Conservation (phyloP, 306 rosid genomes). For the Acacia acuminata region DNA sequence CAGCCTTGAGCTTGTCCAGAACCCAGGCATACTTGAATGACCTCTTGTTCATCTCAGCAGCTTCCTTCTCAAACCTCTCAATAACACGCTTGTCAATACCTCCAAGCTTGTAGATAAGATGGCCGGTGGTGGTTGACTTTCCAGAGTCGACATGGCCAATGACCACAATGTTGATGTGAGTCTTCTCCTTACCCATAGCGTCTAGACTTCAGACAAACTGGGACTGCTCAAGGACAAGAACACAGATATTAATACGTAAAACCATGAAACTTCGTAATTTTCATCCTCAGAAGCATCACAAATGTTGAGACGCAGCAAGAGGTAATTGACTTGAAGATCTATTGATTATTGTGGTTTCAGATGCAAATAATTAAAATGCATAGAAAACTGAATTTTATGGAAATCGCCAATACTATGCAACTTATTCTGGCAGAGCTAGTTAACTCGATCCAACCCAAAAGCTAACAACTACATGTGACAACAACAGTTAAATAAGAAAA, state of each 20-base stretch:
- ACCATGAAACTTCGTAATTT: too few species aligned
- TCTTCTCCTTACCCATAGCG: conserved; percentile 80
- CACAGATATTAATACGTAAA: neutral
- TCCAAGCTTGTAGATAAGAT: conserved; percentile 91
- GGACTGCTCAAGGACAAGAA: neutral
- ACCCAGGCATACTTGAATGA: conserved; percentile 99
- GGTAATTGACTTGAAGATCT: neutral
- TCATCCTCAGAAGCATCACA: neutral
- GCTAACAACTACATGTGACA: neutral
- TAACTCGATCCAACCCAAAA: neutral
- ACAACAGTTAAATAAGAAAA: neutral
- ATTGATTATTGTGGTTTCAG: neutral
- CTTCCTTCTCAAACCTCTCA: conserved; percentile 91
- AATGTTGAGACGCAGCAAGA: neutral
- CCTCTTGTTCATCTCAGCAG: conserved; percentile 95
- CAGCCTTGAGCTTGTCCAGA: conserved; percentile 95
- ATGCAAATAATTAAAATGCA: neutral
- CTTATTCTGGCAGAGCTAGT: neutral
- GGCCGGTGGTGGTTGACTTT: conserved; percentile 89
- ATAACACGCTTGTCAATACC: conserved; percentile 98
- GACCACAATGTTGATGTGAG: conserved; percentile 91
- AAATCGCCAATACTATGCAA: too few species aligned
- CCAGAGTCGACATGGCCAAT: conserved; percentile 97
- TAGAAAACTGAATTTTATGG: neutral
- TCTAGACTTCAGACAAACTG: neutral